phyloP scores from a whole-genome alignment of 345 rosid species.

The Triadica sebifera region DNA sequence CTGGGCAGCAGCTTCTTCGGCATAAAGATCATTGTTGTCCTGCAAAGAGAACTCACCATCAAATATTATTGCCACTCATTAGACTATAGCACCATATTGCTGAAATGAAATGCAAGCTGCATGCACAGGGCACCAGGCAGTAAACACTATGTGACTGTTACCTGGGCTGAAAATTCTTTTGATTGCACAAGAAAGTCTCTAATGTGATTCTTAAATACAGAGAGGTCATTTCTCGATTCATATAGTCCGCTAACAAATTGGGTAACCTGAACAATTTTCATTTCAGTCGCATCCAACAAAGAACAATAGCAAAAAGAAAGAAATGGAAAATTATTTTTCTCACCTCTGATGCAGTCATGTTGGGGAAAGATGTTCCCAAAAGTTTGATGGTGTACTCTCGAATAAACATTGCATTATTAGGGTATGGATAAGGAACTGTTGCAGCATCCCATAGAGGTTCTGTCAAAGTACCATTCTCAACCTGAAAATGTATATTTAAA shows the following conservation, averaged over 20 bases:
- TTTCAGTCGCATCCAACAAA: slow-evolving; percentile 15
- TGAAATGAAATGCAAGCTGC: not conserved
- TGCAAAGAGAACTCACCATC: slow-evolving; percentile 22
- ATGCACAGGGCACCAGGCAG: not conserved
- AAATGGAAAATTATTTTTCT: not conserved
- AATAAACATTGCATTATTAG: slow-evolving; percentile 70
- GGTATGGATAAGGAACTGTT: slow-evolving; percentile 68
- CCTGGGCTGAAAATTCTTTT: slow-evolving; percentile 85
- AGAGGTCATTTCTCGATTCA: slow-evolving; percentile 76
- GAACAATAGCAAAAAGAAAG: slow-evolving; percentile 5
- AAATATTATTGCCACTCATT: not conserved
- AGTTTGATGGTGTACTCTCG: slow-evolving; percentile 92
- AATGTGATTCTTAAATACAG: slow-evolving; percentile 80
- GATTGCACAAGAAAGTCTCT: slow-evolving; percentile 94
- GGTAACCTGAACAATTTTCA: slow-evolving; percentile 55
- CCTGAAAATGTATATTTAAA: slow-evolving; percentile 44
- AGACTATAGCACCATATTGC: not conserved
- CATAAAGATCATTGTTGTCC: slow-evolving; percentile 81
- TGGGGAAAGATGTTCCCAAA: slow-evolving; percentile 87
- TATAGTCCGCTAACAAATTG: slow-evolving; percentile 82
- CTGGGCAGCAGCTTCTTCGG: slow-evolving; percentile 77
- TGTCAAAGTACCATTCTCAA: slow-evolving; percentile 69
- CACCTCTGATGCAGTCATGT: slow-evolving; percentile 92
- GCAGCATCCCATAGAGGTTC: slow-evolving; percentile 97
- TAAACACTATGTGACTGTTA: slow-evolving; percentile 10